These are phyloP conservation scores for Plantago coronopus DNA, from an alignment of 305 asterid genomes.

Conservation along the genomic window DNA sequence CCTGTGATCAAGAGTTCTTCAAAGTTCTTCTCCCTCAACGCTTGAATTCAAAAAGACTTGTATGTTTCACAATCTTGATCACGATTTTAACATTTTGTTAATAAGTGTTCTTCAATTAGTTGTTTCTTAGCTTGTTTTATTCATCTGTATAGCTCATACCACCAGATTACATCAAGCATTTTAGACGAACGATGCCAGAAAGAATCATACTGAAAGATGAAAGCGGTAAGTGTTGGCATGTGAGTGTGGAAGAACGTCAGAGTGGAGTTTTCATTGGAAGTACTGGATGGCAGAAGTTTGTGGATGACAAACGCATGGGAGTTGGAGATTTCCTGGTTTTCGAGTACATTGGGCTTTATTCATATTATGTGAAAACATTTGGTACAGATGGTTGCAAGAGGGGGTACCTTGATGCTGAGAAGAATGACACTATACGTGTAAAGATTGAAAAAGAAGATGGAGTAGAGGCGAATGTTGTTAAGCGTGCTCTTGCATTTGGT, in stretches of 20 bases:
- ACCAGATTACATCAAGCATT: conserved; percentile 31
- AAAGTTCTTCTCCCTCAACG: conserved; percentile 27
- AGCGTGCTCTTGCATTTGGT: conserved; percentile 12
- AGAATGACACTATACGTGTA: background rate
- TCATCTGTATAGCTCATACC: conserved; percentile 20
- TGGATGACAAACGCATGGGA: conserved; percentile 25
- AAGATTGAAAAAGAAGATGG: conserved; percentile 26
- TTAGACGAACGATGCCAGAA: conserved; percentile 24
- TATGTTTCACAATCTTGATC: background rate
- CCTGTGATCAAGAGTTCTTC: conserved; percentile 31
- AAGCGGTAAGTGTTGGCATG: conserved; percentile 32
- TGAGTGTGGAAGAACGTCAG: conserved; percentile 26
- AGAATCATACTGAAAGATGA: conserved; percentile 29
- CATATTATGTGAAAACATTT: conserved; percentile 31
- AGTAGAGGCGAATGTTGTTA: background rate
- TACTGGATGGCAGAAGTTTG: conserved; percentile 38
- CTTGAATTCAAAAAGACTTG: conserved; percentile 23
- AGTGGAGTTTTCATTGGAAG: conserved; percentile 25
- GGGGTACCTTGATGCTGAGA: background rate
- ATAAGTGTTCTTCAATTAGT: background rate
- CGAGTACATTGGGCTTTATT: conserved; percentile 15
- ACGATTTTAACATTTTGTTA: too few relatives aligned
- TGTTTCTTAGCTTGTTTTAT: background rate
- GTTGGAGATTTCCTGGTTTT: conserved; percentile 40
- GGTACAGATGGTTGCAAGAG: conserved; percentile 35